Evolutionary conservation across 495 filamentous ascomycete genomes (phyloP).

Genomic region (Talaromyces nanjingensis): DNA sequence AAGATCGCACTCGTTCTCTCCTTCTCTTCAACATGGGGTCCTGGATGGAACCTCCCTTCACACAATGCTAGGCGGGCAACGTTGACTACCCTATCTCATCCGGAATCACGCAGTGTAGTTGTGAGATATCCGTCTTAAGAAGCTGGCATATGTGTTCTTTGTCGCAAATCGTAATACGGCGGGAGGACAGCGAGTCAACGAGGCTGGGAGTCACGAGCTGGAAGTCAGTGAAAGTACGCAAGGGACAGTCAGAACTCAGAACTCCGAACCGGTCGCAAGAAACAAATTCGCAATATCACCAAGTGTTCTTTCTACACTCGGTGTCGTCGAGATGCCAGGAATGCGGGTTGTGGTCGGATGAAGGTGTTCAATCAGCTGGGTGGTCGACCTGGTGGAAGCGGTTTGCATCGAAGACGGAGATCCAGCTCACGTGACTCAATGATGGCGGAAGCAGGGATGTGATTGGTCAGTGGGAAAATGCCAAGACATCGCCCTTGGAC

Average conservation of each 20-base stretch:
- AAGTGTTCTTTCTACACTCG: background rate
- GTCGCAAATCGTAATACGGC: background rate
- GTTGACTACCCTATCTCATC: background rate
- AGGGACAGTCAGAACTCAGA: background rate
- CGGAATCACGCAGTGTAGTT: background rate
- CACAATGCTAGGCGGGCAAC: background rate
- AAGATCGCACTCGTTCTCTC: slow-evolving; percentile 41
- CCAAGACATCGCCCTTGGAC: background rate
- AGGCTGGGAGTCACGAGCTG: background rate
- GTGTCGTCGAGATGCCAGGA: background rate
- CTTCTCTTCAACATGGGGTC: slow-evolving; percentile 47
- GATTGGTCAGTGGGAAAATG: background rate
- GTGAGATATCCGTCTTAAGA: background rate
- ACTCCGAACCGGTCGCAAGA: background rate
- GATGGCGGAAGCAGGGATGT: background rate
- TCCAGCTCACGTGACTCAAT: slow-evolving; percentile 21
- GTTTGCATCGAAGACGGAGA: slow-evolving; percentile 33
- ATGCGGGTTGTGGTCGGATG: background rate
- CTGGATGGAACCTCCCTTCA: slow-evolving; percentile 29
- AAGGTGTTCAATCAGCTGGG: background rate
- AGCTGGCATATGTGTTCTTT: background rate
- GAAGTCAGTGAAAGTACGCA: background rate
- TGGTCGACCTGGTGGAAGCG: slow-evolving; percentile 17
- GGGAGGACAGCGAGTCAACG: background rate
- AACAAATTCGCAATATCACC: background rate